These are phyloP conservation scores for Ruellia speciosa DNA, from an alignment of 305 asterid species.

Conservation along the genomic window DNA sequence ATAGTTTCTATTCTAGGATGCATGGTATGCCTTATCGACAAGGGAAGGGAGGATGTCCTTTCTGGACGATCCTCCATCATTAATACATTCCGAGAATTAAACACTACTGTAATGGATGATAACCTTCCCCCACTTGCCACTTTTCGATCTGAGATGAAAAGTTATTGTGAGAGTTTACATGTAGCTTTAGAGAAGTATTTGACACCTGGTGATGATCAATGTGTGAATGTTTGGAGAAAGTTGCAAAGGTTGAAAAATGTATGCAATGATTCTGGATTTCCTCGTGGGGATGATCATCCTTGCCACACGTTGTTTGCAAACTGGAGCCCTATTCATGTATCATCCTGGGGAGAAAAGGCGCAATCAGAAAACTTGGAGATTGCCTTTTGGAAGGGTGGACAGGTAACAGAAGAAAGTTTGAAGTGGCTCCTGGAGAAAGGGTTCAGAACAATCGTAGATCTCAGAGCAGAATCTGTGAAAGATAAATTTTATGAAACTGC, in stretches of 20 bases:
- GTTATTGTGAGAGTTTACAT: slow-evolving; percentile 94
- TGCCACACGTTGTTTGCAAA: slow-evolving; percentile 76
- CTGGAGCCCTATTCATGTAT: slow-evolving; percentile 61
- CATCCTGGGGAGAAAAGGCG: slow-evolving; percentile 43
- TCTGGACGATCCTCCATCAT: slow-evolving; percentile 65
- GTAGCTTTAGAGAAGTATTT: slow-evolving; percentile 75
- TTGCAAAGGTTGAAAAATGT: slow-evolving; percentile 79
- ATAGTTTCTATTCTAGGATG: slow-evolving; percentile 93
- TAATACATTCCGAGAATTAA: slow-evolving; percentile 54
- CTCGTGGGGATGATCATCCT: slow-evolving; percentile 66
- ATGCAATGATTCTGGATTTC: slow-evolving; percentile 86
- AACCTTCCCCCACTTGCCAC: slow-evolving; percentile 80
- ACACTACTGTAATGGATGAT: slow-evolving; percentile 48
- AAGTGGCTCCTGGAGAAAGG: slow-evolving; percentile 79
- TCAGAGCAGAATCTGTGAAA: slow-evolving; percentile 83
- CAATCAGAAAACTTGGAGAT: slow-evolving; percentile 36
- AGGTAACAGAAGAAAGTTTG: slow-evolving; percentile 88
- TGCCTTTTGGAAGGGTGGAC: slow-evolving; percentile 92
- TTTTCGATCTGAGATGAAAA: slow-evolving; percentile 91
- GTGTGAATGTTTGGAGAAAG: slow-evolving; percentile 78
- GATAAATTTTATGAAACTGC: slow-evolving; percentile 62
- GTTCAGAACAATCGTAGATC: slow-evolving; percentile 77
- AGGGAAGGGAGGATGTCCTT: slow-evolving; percentile 92
- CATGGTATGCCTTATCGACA: slow-evolving; percentile 88
- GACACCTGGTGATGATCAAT: slow-evolving; percentile 71